Percentiles rank a stretch among this genome's conserved stretches.
phyloP scores from a whole-genome alignment of 208 protist species.

The Crithidia thermophila region DNA sequence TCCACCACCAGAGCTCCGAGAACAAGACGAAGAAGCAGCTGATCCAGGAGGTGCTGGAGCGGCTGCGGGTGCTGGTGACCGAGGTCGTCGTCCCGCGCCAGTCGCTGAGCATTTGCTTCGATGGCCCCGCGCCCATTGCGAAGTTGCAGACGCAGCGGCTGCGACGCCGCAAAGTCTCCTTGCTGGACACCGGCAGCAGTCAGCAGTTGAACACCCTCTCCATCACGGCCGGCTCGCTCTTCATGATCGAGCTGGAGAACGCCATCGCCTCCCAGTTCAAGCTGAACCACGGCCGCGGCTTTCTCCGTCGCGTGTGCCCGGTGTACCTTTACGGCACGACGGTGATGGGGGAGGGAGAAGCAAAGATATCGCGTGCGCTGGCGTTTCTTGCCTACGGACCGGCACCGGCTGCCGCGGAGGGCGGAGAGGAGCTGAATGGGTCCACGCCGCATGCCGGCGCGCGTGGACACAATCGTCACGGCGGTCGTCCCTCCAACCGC shows the following conservation, averaged over 20 bases:
- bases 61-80: slow-evolving; percentile 67
- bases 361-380: slow-evolving; percentile 82
- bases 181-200: slow-evolving; percentile 48
- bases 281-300: slow-evolving; percentile 58
- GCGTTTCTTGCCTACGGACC: slow-evolving; percentile 57
- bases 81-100: slow-evolving; percentile 57
- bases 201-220: slow-evolving; percentile 69
- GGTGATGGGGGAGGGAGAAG: slow-evolving; percentile 81
- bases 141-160: slow-evolving; percentile 88
- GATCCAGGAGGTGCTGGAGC: slow-evolving; percentile 79
- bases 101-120: slow-evolving; percentile 80
- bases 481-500: background rate
- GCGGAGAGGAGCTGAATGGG: background rate
- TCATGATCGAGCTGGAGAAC: slow-evolving; percentile 89
- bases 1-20: slow-evolving; percentile 27
- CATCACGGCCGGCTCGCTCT: slow-evolving; percentile 82
- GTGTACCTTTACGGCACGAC: slow-evolving; percentile 84
- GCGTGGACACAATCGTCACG: no score
- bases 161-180: slow-evolving; percentile 63
- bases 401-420: background rate
- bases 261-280: slow-evolving; percentile 78
- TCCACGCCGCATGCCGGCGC: no score
- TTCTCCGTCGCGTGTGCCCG: slow-evolving; percentile 53
- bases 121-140: slow-evolving; percentile 79
- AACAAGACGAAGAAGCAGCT: slow-evolving; percentile 60